Percentiles rank a stretch among this genome's conserved stretches.
phyloP scores from a whole-genome alignment of 306 rosid genomes.

The Malus domestica region ASM211411v1 NC_041793.1:13112001-13112500 shows the following conservation, averaged over 20 bases:
- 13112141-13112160: too few species aligned
- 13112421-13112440: neutral
- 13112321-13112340: neutral
- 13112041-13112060: neutral
- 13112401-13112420: neutral
- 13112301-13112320: neutral
- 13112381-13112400: neutral
- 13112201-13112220: neutral
- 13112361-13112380: neutral
- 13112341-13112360: neutral
- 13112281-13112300: neutral
- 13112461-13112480: neutral
- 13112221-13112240: neutral
- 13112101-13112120: too few species aligned
- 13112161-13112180: neutral
- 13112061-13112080: neutral
- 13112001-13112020: slow-evolving; percentile 59
- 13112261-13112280: neutral
- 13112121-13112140: neutral
- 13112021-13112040: slow-evolving; percentile 8
- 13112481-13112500: neutral
- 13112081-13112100: neutral
- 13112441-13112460: neutral
- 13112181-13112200: neutral
- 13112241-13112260: neutral